Evolutionary conservation across 805 yeast genomes (phyloP).

Genomic region (Yarrowia sp.): DNA sequence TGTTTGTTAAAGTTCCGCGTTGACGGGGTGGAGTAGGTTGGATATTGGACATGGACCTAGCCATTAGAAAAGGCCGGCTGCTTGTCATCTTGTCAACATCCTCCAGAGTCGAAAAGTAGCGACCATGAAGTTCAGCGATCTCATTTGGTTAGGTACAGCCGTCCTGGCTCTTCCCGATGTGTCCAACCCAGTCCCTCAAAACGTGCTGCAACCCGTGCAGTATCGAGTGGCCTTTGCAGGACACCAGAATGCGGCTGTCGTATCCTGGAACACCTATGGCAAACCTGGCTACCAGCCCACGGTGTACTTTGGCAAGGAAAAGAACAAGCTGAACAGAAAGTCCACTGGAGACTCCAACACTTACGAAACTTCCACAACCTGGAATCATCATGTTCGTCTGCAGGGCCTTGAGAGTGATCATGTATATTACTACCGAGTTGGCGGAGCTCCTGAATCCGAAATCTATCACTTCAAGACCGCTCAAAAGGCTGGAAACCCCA

Average conservation of each 20-base stretch:
- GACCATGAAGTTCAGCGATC: background rate
- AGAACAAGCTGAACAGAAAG: constrained; percentile 16
- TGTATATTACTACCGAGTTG: constrained; percentile 35
- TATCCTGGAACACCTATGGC: constrained; percentile 33
- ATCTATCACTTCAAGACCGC: constrained; percentile 26
- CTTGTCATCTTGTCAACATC: background rate
- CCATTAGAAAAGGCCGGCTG: background rate
- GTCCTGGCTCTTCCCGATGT: constrained; percentile 1
- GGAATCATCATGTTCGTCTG: constrained; percentile 34
- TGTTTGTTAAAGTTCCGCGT: background rate
- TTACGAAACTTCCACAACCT: constrained; percentile 31
- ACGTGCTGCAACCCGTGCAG: constrained; percentile 17
- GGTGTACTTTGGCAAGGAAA: constrained; percentile 32
- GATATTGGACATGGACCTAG: background rate
- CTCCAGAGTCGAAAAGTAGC: background rate
- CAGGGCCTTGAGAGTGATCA: constrained; percentile 32
- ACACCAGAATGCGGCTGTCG: background rate
- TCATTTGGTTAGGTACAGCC: background rate
- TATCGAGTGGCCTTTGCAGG: constrained; percentile 16
- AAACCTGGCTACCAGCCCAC: constrained; percentile 29
- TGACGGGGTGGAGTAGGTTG: constrained; percentile 8
- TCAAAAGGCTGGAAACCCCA: constrained; percentile 26
- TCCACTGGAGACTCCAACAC: constrained; percentile 30
- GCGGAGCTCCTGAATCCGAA: constrained; percentile 28
- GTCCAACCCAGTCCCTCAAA: background rate